These are phyloP conservation scores for Pueraria montana DNA, from an alignment of 306 rosid genomes.

Conservation along the genomic window DNA sequence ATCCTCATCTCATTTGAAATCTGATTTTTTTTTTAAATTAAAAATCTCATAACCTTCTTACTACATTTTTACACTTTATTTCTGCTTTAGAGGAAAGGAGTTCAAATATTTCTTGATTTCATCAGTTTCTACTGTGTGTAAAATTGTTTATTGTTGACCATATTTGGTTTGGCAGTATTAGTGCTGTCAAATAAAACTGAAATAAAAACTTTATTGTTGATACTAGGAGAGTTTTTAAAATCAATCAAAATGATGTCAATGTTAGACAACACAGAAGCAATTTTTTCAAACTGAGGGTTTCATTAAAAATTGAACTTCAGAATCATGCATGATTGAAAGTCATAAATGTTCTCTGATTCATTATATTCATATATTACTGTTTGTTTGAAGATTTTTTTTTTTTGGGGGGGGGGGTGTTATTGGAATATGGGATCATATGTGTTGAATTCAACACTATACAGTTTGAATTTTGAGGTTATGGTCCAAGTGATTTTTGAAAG, in stretches of 20 bases:
- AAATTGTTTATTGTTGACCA: not conserved
- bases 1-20: not conserved
- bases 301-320: not conserved
- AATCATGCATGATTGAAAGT: not conserved
- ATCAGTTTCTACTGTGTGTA: not conserved
- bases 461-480: constrained; percentile 1
- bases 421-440: constrained; percentile 5
- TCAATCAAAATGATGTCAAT: constrained; percentile 4
- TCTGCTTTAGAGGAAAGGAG: not conserved
- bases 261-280: not conserved
- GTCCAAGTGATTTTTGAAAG: not conserved
- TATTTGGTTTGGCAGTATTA: not conserved
- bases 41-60: not conserved
- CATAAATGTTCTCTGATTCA: not conserved
- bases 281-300: constrained; percentile 6
- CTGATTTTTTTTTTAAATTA: not conserved
- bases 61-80: not conserved
- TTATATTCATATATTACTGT: not conserved
- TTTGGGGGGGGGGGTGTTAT: not conserved
- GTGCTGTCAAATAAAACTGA: constrained; percentile 21
- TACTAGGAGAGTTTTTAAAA: constrained; percentile 10
- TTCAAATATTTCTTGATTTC: constrained; percentile 32
- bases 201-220: not conserved
- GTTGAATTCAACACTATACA: not conserved
- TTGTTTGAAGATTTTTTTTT: not conserved